Conservation (phyloP, 306 rosid genomes). For the Malus asiatica region DNA sequence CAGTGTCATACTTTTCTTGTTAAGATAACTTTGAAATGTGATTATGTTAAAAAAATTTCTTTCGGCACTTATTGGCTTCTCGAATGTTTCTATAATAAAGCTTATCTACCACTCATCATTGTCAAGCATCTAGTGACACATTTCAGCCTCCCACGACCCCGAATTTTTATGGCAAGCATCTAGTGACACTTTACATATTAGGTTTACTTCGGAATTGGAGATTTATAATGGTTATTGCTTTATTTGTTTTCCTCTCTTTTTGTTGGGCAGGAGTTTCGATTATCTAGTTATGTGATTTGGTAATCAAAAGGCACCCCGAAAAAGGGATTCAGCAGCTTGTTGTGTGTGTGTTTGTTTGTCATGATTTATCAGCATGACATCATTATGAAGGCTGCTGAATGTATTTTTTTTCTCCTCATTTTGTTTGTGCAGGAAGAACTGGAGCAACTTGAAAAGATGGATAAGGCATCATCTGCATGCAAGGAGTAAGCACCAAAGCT, state of each 20-base stretch:
- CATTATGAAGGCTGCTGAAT: neutral
- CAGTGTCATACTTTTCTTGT: neutral
- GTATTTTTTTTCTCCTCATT: neutral
- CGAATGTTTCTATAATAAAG: neutral
- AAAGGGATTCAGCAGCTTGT: neutral
- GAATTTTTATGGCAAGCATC: neutral
- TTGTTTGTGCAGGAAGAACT: conserved; percentile 61
- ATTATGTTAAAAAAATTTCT: neutral
- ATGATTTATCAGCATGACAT: neutral
- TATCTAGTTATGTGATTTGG: neutral
- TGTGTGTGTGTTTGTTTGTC: neutral
- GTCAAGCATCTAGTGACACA: neutral
- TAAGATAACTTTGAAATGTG: neutral
- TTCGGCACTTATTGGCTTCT: neutral
- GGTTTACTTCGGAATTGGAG: neutral
- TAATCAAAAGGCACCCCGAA: neutral
- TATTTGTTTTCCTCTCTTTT: neutral
- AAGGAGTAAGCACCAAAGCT: conserved; percentile 56
- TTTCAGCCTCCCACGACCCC: neutral
- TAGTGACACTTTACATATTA: neutral
- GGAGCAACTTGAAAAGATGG: conserved; percentile 72
- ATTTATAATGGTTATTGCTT: neutral
- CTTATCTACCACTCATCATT: neutral
- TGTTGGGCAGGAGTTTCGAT: neutral
- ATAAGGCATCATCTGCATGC: conserved; percentile 72